These are phyloP conservation scores for Beauveria asiatica DNA, from an alignment of 2,329 filamentous ascomycete genomes.

Conservation along the genomic window DNA sequence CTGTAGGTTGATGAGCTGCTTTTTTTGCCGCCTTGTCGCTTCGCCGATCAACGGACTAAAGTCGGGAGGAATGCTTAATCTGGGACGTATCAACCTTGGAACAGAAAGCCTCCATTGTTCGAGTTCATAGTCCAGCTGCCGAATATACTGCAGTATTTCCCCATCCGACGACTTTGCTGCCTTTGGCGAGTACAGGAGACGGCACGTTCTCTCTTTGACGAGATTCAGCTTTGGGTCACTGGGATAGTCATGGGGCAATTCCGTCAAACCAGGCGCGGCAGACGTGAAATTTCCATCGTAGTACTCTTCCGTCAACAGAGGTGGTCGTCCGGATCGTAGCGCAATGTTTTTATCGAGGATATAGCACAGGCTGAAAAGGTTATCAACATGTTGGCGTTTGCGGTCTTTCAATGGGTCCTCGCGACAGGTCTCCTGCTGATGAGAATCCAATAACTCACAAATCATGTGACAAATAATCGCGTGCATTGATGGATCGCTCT, in stretches of 20 bases:
- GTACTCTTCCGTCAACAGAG: slow-evolving; percentile 32
- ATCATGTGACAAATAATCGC: slow-evolving; percentile 13
- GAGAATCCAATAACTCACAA: slow-evolving; percentile 8
- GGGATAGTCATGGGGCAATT: not conserved
- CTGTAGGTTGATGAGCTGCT: slow-evolving; percentile 10
- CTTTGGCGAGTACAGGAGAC: slow-evolving; percentile 16
- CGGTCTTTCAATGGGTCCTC: not conserved
- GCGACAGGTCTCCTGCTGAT: not conserved
- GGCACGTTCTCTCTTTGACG: slow-evolving; percentile 17
- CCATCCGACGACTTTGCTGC: slow-evolving; percentile 17
- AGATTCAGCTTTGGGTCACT: slow-evolving; percentile 10
- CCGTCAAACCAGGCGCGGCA: not conserved
- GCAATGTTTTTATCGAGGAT: slow-evolving; percentile 20
- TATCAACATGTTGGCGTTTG: slow-evolving; percentile 9
- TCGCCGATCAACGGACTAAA: not conserved
- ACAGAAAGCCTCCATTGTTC: slow-evolving; percentile 24
- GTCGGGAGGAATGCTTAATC: not conserved
- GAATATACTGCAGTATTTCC: slow-evolving; percentile 18
- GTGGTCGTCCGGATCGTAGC: slow-evolving; percentile 17
- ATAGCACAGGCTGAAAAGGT: slow-evolving; percentile 22
- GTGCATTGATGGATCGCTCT: not conserved
- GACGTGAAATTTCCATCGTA: slow-evolving; percentile 41
- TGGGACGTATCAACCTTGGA: slow-evolving; percentile 9
- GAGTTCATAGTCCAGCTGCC: slow-evolving; percentile 24
- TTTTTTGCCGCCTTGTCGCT: not conserved